These are phyloP conservation scores for Rhynchospora pubera DNA, from an alignment of 176 grass and related monocot genomes.

Conservation along the genomic window DNA sequence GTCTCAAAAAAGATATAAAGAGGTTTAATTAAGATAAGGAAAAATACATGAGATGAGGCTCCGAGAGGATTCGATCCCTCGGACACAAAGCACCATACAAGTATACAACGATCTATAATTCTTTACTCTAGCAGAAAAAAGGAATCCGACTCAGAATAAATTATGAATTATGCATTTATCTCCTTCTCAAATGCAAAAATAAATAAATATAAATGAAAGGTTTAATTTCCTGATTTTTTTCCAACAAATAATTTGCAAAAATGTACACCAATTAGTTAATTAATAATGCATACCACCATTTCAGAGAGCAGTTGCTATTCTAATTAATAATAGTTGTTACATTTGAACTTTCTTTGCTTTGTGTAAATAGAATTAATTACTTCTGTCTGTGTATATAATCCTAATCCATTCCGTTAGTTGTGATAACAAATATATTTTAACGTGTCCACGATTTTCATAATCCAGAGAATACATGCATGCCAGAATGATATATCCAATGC, in stretches of 20 bases:
- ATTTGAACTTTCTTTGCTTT: not conserved
- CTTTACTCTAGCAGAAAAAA: not conserved
- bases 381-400: not conserved
- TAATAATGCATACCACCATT: not conserved
- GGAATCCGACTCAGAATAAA: not conserved
- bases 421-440: not conserved
- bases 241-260: not conserved
- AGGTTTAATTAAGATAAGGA: too few relatives aligned
- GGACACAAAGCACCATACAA: not conserved
- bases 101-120: slow-evolving; percentile 9
- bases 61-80: not conserved
- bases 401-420: not conserved
- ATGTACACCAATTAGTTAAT: not conserved
- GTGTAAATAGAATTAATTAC: not conserved
- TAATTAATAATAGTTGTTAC: not conserved
- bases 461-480: not conserved
- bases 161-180: not conserved
- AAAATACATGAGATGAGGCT: not conserved
- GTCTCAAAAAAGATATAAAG: not conserved
- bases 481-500: not conserved
- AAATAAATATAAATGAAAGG: not conserved
- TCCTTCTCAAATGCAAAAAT: not conserved
- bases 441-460: not conserved
- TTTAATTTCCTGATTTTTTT: not conserved
- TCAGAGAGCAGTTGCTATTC: not conserved